Conservation (phyloP, 148 eudicot genomes). For the Oxyria digyna region DNA sequence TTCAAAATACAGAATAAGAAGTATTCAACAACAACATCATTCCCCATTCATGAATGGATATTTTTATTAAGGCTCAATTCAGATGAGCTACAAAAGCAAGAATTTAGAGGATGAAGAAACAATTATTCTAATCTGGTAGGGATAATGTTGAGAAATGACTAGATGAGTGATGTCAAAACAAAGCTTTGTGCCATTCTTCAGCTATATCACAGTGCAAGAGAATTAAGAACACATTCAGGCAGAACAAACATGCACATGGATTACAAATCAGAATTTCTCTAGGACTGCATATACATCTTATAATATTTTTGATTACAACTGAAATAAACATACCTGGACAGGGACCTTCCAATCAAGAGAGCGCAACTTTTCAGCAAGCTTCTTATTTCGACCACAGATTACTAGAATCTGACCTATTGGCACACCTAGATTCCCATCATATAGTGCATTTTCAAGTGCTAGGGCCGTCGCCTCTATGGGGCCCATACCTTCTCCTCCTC, state of each 20-base stretch:
- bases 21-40: no score
- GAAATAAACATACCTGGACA: constrained; percentile 46
- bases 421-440: constrained; percentile 64
- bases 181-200: background rate
- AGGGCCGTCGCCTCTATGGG: constrained; percentile 93
- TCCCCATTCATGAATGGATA: background rate
- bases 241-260: background rate
- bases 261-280: no score
- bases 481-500: constrained; percentile 99
- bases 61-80: background rate
- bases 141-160: background rate
- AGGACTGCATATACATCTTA: background rate
- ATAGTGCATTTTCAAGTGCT: constrained; percentile 72
- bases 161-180: background rate
- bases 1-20: background rate
- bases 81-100: background rate
- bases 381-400: constrained; percentile 91
- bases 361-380: constrained; percentile 54
- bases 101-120: background rate
- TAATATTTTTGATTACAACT: background rate
- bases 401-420: constrained; percentile 84
- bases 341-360: constrained; percentile 86
- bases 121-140: background rate
- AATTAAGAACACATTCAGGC: background rate
- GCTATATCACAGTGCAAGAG: background rate